A percentile compares a stretch with the other conserved stretches of the same genome.
Conservation (phyloP, 352 stramenopile genomes). For the Pythium pyrilobum region DNA sequence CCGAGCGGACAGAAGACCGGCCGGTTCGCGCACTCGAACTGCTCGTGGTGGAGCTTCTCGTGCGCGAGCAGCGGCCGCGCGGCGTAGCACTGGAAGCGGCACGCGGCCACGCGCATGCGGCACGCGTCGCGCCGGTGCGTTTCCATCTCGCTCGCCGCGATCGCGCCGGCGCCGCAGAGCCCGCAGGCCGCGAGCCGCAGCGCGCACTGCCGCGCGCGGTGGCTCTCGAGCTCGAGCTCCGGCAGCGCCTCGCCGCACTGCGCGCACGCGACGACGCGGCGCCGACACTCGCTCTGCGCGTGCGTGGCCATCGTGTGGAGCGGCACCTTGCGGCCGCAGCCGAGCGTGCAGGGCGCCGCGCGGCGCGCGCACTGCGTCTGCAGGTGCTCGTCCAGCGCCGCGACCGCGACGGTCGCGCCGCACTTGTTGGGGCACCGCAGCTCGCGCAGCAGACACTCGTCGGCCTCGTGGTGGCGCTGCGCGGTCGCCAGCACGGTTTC, state of each 20-base stretch:
- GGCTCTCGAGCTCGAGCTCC: constrained; percentile 28
- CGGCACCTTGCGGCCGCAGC: constrained; percentile 49
- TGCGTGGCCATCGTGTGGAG: constrained; percentile 39
- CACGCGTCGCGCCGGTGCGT: constrained; percentile 45
- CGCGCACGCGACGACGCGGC: constrained; percentile 32
- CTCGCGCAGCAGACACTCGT: constrained; percentile 48
- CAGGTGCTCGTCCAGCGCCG: constrained; percentile 38
- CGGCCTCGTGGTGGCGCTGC: constrained; percentile 40
- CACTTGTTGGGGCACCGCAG: constrained; percentile 53
- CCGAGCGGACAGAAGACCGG: constrained; percentile 64
- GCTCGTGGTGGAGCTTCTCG: constrained; percentile 51
- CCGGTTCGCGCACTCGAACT: constrained; percentile 50
- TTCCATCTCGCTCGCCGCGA: constrained; percentile 27
- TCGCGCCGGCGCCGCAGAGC: constrained; percentile 40
- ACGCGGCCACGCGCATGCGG: constrained; percentile 54
- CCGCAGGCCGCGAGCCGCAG: constrained; percentile 47
- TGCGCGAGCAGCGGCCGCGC: constrained; percentile 44
- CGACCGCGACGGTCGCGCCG: constrained; percentile 26
- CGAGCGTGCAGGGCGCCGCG: constrained; percentile 31
- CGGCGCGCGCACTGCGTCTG: constrained; percentile 25
- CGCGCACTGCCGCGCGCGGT: constrained; percentile 30
- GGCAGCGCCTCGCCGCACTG: constrained; percentile 27
- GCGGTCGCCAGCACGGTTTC: constrained; percentile 36
- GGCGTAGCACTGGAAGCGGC: constrained; percentile 41
- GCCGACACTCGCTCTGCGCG: constrained; percentile 30